Base-by-base conservation (phyloP, 2,329 filamentous ascomycete genomes). In the Cytospora piceae region DNA sequence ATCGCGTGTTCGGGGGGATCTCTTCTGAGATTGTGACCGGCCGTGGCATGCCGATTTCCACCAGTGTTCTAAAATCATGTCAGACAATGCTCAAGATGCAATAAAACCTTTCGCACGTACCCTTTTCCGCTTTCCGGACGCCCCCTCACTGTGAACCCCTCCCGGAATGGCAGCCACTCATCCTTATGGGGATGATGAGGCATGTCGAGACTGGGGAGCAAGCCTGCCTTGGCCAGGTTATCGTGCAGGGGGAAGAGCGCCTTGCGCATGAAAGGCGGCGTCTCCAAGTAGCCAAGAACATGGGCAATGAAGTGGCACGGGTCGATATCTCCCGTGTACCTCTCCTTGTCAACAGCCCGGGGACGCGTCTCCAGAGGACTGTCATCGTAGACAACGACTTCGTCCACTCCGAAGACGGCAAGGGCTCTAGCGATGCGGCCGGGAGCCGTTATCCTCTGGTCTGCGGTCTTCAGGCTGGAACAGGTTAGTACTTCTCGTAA, bases 301-400 rank as follows among this genome's bases (percentile, higher is more conserved):
- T 95, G 92, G 59, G 87, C 84, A 27, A 96, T 82, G 77, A 94
- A 96, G 78, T 94, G 90, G 66, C 88, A 88, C 0, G 92, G 92
- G 72, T 95, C 90, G 17, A 86, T 82, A 73, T 88, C 90, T 69
- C 88, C 90, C 0, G 90, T 93, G 78, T 87, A 83, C 72, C 80
- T 76, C 57, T 81, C 76, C 59, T 81, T 80, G 70, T 87, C 83
- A 59, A 84, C 80, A 63, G 77, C 77, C 24, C 76, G 75, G 34
- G 81, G 78, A 37, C 83, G 82, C 37, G 80, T 73, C 17, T 81
- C 77, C 8, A 72, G 58, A 2, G 83, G 82, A 42, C 82, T 82
- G 77, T 96, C 93, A 73, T 94, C 88, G 76, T 91, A 96, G 63
- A 96, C 80, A 59, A 96, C 83, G 34, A 96, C 83, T 78, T 96